Conservation (phyloP, 257 asterid genomes). For the Penstemon barbatus region DNA sequence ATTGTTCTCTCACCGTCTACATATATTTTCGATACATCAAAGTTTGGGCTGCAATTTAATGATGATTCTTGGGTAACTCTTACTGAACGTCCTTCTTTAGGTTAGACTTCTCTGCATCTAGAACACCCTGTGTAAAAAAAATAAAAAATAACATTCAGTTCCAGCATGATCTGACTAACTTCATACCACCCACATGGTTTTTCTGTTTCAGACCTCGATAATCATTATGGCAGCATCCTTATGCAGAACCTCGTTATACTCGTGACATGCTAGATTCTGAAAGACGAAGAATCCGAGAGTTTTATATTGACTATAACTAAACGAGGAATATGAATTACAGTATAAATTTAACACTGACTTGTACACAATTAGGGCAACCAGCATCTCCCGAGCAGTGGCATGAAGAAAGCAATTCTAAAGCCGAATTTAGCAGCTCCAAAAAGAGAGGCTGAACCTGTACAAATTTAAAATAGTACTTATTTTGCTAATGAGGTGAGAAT, state of each 20-base stretch:
- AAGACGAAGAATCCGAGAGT: conserved; percentile 20
- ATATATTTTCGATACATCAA: no score
- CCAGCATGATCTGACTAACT: conserved; percentile 4
- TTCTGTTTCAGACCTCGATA: conserved; percentile 58
- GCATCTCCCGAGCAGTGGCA: conserved; percentile 77
- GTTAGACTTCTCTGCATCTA: conserved; percentile 55
- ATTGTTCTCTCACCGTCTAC: no score
- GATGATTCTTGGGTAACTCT: conserved; percentile 16
- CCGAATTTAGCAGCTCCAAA: conserved; percentile 69
- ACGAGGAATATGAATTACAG: neutral
- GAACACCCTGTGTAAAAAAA: conserved; percentile 60
- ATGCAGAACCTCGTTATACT: conserved; percentile 90
- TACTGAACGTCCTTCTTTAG: conserved; percentile 10
- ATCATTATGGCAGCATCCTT: conserved; percentile 88
- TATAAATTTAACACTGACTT: conserved; percentile 45
- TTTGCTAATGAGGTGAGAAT: neutral
- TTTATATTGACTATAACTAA: conserved; percentile 8
- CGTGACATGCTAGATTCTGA: conserved; percentile 68
- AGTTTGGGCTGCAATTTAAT: conserved; percentile 18
- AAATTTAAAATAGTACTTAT: conserved; percentile 1
- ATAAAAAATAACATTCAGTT: conserved; percentile 13
- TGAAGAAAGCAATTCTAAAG: conserved; percentile 74
- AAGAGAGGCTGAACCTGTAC: conserved; percentile 76
- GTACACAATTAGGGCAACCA: conserved; percentile 92
- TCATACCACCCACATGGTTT: neutral